phyloP scores from a whole-genome alignment of 2,329 filamentous ascomycete genomes.

The Sporothrix mexicana region DNA sequence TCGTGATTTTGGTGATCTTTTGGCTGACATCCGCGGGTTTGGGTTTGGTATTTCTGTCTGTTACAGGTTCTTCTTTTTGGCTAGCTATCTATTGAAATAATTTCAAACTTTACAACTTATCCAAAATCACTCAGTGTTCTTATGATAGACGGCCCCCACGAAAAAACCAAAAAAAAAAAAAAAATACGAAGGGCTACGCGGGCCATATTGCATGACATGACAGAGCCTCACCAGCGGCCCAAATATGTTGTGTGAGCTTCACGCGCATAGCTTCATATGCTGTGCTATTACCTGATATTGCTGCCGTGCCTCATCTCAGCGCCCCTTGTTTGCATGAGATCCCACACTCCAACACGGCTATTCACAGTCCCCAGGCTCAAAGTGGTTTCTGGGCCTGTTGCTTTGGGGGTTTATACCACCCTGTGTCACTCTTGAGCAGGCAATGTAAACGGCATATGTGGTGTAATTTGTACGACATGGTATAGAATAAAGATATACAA shows the following conservation, averaged over 20 bases:
- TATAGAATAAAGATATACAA: constrained; percentile 18
- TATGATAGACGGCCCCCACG: too few species aligned
- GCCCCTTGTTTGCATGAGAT: too few species aligned
- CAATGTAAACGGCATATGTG: neutral
- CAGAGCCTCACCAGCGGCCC: too few species aligned
- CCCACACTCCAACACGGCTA: neutral
- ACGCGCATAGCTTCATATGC: too few species aligned
- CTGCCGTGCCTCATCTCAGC: too few species aligned
- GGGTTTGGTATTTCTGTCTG: neutral
- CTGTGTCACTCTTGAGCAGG: neutral
- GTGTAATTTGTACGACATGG: constrained; percentile 25
- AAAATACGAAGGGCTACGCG: too few species aligned
- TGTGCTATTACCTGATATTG: too few species aligned
- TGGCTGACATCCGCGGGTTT: neutral
- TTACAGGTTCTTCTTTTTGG: neutral
- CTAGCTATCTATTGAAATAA: neutral
- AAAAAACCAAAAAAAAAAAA: neutral
- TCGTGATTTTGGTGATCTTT: constrained; percentile 6
- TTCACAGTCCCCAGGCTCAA: neutral
- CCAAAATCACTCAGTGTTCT: too few species aligned
- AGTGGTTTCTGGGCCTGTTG: neutral
- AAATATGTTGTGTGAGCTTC: too few species aligned
- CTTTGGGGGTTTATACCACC: neutral
- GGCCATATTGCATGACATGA: too few species aligned
- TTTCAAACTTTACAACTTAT: neutral